A percentile compares a stretch with the other conserved stretches of the same genome.
These are phyloP conservation scores for Penicillium corylophilum DNA, from an alignment of 2,329 filamentous ascomycete genomes.

Conservation along the genomic window DNA sequence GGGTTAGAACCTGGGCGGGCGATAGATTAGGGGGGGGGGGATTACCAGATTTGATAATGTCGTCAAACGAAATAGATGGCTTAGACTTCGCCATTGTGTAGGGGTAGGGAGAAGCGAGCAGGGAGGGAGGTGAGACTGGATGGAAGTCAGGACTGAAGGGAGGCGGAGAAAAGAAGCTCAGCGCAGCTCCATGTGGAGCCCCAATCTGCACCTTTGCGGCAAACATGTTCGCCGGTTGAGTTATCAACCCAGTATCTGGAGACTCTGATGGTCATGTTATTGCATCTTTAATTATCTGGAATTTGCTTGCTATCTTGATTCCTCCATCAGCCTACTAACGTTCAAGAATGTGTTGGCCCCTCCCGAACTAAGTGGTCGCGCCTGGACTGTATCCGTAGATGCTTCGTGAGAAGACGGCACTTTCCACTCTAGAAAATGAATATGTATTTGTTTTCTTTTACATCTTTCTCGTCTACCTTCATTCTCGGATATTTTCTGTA, in stretches of 20 bases:
- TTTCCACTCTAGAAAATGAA: neutral
- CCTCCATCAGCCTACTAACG: too few relatives aligned
- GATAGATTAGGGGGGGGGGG: slow-evolving; percentile 3
- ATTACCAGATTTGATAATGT: slow-evolving; percentile 53
- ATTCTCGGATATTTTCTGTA: neutral
- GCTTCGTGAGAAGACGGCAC: neutral
- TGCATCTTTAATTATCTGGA: neutral
- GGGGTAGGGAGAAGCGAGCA: neutral
- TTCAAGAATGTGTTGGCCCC: neutral
- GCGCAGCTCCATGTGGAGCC: slow-evolving; percentile 4
- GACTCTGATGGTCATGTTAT: neutral
- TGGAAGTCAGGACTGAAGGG: neutral
- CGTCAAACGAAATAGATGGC: slow-evolving; percentile 46
- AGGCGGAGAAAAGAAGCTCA: slow-evolving; percentile 16
- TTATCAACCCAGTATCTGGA: too few relatives aligned
- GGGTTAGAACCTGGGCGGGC: slow-evolving; percentile 5
- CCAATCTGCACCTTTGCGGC: slow-evolving; percentile 3
- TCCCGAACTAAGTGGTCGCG: neutral
- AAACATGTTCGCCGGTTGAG: neutral
- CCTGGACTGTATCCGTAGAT: neutral
- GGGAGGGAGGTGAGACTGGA: neutral
- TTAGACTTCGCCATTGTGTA: slow-evolving; percentile 36
- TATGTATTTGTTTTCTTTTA: neutral
- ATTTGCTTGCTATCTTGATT: too few relatives aligned
- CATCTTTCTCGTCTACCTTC: neutral